Evolutionary conservation across 2,329 filamentous ascomycete genomes (phyloP), one percentile per base, ranked within the genome.

Genomic region (Pseudodiploospora longispora): DNA sequence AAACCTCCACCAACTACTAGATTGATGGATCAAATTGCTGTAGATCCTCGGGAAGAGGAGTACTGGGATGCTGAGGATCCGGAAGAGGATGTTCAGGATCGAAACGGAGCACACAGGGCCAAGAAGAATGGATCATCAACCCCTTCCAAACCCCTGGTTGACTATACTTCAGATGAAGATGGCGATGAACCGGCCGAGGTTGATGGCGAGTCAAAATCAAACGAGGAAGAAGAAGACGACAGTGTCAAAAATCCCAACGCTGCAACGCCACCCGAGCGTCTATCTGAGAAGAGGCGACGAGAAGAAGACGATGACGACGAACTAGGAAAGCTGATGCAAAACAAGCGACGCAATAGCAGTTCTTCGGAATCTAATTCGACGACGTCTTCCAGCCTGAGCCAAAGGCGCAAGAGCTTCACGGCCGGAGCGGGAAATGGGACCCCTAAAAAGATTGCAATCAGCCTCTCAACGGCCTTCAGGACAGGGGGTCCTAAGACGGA

Each of bases 271-370:
- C 85, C 83, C 0, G 88, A 95, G 63, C 78, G 87, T 43, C 66
- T 95, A 12, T 85, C 88, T 0, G 87, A 95, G 62, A 97, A 97
- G 65, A 83, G 91, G 39, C 79, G 91, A 39, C 80, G 93, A 55
- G 90, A 95, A 59, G 91, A 96, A 46, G 88, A 95, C 49, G 91
- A 96, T 38, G 90, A 95, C 44, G 90, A 96, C 52, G 87, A 91
- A 57, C 68, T 97, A n/a, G 82, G 82, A 43, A 95, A 93, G 65
- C 74, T 96, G 55, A 80, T 87, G 51, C 69, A 76, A 40, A 71
- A 70, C 57, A 83, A 82, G 58, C 72, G 80, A 35, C 74, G 80
- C 33, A 82, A 77, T 55, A 80, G 75, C 59, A 71, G 67, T 44
- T 74, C 76, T 6, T 68, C 68, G 3, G 69, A 67, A 10, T 63